A percentile compares a stretch with the other conserved stretches of the same genome.
These are phyloP conservation scores for Aurantiochytrium sp. DNA, from an alignment of 108 stramenopile genomes.

Conservation along the genomic window DNA sequence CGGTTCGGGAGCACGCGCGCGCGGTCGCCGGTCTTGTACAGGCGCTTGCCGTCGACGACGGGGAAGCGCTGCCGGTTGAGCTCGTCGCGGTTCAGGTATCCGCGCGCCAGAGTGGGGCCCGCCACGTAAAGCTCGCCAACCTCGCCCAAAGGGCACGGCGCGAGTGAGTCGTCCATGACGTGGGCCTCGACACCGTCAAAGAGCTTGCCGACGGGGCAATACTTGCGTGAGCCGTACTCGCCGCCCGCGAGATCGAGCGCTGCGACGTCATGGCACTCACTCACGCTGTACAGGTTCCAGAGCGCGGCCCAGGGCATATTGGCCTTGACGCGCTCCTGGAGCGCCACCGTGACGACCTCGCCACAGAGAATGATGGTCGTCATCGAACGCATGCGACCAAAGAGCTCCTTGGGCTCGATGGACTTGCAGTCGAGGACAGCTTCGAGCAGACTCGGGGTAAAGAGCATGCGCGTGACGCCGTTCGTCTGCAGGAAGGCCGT, in stretches of 20 bases:
- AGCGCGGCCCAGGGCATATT: conserved; percentile 44
- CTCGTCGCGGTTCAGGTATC: conserved; percentile 66
- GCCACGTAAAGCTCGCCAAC: conserved; percentile 62
- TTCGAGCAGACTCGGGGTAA: conserved; percentile 64
- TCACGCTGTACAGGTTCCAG: conserved; percentile 62
- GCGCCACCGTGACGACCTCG: conserved; percentile 60
- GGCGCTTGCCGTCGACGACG: conserved; percentile 34
- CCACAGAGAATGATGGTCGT: conserved; percentile 54
- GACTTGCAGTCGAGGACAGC: conserved; percentile 48
- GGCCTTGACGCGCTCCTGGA: conserved; percentile 34
- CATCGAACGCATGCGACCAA: conserved; percentile 31
- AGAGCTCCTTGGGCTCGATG: conserved; percentile 31
- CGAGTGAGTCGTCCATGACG: conserved; percentile 20
- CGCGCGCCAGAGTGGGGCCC: conserved; percentile 61
- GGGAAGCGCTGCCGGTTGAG: conserved; percentile 59
- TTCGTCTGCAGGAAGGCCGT: conserved; percentile 40
- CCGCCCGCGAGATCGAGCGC: conserved; percentile 21
- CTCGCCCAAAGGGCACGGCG: conserved; percentile 19
- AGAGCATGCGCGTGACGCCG: conserved; percentile 59
- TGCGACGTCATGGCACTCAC: conserved; percentile 65
- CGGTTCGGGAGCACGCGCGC: conserved; percentile 61
- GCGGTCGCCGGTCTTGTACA: conserved; percentile 66
- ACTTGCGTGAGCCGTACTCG: conserved; percentile 26
- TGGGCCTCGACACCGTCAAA: conserved; percentile 31
- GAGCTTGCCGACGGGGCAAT: conserved; percentile 33